Conservation (phyloP, 2,329 filamentous ascomycete species). For the Stenocarpella maydis region DNA sequence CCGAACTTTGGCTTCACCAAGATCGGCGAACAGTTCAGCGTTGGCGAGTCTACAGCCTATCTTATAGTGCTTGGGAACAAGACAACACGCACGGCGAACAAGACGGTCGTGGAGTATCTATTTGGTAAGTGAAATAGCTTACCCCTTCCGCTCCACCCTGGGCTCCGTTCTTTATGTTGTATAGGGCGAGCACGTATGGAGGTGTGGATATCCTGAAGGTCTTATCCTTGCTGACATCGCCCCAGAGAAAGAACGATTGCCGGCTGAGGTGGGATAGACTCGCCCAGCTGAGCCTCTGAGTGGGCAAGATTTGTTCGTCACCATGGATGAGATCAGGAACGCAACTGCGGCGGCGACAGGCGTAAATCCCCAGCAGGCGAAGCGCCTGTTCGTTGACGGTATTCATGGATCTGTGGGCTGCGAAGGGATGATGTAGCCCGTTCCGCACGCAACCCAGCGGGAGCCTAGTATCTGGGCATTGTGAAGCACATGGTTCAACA, state of each 20-base stretch:
- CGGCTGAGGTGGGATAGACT: conserved; percentile 37
- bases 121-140: conserved; percentile 48
- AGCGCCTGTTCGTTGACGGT: conserved; percentile 4
- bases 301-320: neutral
- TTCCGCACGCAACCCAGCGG: neutral
- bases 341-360: conserved; percentile 1
- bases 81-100: conserved; percentile 48
- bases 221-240: neutral
- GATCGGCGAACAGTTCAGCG: conserved; percentile 52
- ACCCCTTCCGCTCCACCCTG: neutral
- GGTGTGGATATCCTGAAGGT: neutral
- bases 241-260: conserved; percentile 38
- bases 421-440: neutral
- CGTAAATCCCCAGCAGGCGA: conserved; percentile 3
- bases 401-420: conserved; percentile 12
- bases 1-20: conserved; percentile 56
- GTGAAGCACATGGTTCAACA: neutral
- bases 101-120: conserved; percentile 52
- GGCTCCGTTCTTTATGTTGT: too few relatives aligned
- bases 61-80: conserved; percentile 58
- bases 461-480: neutral
- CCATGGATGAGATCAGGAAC: conserved; percentile 8
- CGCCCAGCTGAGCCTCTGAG: conserved; percentile 6
- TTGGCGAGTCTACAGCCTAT: conserved; percentile 59
- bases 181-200: too few relatives aligned